Conservation (phyloP, 2,329 filamentous ascomycete genomes). For the Cyclaneusma minus region DNA sequence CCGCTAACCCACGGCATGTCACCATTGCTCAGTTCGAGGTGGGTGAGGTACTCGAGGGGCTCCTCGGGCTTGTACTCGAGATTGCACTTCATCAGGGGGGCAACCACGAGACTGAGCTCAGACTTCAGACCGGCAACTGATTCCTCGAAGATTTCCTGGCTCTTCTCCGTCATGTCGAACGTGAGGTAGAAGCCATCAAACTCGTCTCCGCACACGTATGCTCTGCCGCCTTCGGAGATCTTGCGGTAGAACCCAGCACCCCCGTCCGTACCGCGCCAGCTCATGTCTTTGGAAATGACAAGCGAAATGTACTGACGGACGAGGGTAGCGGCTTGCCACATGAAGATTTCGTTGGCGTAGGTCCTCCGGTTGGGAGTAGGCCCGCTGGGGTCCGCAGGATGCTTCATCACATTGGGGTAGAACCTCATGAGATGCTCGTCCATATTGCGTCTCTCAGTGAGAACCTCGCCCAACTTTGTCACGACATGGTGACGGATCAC, state of each 20-base stretch:
- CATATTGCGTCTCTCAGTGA: background rate
- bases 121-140: too few species aligned
- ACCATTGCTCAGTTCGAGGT: too few species aligned
- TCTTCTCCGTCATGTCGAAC: slow-evolving; percentile 11
- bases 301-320: slow-evolving; percentile 11
- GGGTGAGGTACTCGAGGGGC: too few species aligned
- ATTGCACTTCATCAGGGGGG: too few species aligned
- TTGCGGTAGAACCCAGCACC: slow-evolving; percentile 12
- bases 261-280: slow-evolving; percentile 12
- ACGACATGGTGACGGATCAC: too few species aligned
- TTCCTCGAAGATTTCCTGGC: too few species aligned
- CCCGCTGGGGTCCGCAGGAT: background rate
- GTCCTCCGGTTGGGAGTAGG: slow-evolving; percentile 11
- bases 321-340: slow-evolving; percentile 12
- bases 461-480: too few species aligned
- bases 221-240: slow-evolving; percentile 6
- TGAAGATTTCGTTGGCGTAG: slow-evolving; percentile 15
- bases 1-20: too few species aligned
- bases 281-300: slow-evolving; percentile 5
- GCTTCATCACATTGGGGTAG: background rate
- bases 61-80: too few species aligned
- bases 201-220: slow-evolving; percentile 6
- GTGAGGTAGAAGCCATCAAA: slow-evolving; percentile 6
- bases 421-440: background rate
- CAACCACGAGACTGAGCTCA: too few species aligned